Base-by-base conservation (phyloP, 208 protist species). In the Naegleria lovaniensis region DNA sequence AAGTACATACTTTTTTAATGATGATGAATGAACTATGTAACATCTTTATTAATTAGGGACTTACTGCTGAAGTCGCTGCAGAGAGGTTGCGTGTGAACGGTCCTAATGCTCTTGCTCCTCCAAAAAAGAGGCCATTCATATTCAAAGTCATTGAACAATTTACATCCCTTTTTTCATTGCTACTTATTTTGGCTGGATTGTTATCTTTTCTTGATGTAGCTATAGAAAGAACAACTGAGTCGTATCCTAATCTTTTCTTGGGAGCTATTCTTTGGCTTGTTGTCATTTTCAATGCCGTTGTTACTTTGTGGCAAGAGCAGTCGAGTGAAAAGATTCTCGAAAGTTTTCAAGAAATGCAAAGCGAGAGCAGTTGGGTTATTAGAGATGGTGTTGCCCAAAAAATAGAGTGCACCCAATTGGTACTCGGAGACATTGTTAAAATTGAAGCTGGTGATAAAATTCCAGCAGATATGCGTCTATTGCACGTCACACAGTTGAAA, bases 351-450 rank as follows among this genome's bases (percentile, higher is more conserved):
- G 25, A 90, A 19, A 91, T 94, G 38, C n/a, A 33, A 58, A 33
- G 1, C n/a, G 6, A 38, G 9, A 4, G 15, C 33, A 15, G 25
- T 29, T 39, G 33, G 39, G 90, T 89, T 89, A 40, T 67, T 25
- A 91, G 93, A 83, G 79, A 92, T 55, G 90, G 84, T 79, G n/a
- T 5, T 76, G 58, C 38, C 0, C 22, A 92, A 1, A 89, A 85
- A 76, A 55, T 93, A 0, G 84, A 93, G 91, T 16, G 92, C 91
- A 25, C 3, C 43, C n/a, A n/a, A 43, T n/a, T 95, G 36, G 93
- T 94, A n/a, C 22, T 75, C 3, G 96, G 96, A 88, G 96, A 98
- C 91, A 87, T 98, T 85, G 92, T 97, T n/a, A 36, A 93, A 59
- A 86, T 97, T 76, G 79, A 90, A 11, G 76, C 86, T 33, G 96